Percentiles rank a stretch among this genome's conserved stretches.
These are phyloP conservation scores for Paxillus involutus DNA, from an alignment of 768 basidiomycete genomes.

Conservation along the genomic window DNA sequence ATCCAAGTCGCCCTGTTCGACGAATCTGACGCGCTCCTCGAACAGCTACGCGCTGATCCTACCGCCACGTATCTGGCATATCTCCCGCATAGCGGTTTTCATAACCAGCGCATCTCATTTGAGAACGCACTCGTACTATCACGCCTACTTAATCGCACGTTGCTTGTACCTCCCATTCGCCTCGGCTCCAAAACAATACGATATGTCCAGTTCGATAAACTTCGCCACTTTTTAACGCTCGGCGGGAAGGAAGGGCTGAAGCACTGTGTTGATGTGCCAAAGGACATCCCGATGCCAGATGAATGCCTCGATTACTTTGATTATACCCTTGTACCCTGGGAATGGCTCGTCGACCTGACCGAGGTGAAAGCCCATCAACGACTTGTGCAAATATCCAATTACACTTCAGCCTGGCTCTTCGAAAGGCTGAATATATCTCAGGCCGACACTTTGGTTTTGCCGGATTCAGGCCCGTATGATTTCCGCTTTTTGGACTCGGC, in stretches of 20 bases:
- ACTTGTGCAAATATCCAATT: slow-evolving; percentile 50
- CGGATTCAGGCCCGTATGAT: slow-evolving; percentile 58
- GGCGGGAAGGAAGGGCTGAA: slow-evolving; percentile 50
- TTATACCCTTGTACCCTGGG: slow-evolving; percentile 69
- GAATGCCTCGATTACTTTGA: slow-evolving; percentile 64
- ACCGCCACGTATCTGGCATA: slow-evolving; percentile 62
- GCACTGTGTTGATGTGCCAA: slow-evolving; percentile 47
- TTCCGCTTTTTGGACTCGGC: slow-evolving; percentile 58
- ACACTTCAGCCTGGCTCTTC: slow-evolving; percentile 36
- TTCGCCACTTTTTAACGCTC: slow-evolving; percentile 45
- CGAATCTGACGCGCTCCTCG: slow-evolving; percentile 10
- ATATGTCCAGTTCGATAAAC: slow-evolving; percentile 53
- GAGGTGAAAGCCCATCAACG: slow-evolving; percentile 36
- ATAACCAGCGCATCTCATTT: slow-evolving; percentile 84
- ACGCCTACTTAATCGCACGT: slow-evolving; percentile 67
- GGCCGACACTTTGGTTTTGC: slow-evolving; percentile 46
- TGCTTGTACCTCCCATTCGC: slow-evolving; percentile 75
- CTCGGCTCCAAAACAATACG: slow-evolving; percentile 61
- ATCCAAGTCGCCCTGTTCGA: slow-evolving; percentile 34
- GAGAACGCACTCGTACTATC: slow-evolving; percentile 83
- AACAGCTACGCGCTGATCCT: slow-evolving; percentile 13
- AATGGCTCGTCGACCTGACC: slow-evolving; percentile 61
- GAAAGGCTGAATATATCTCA: slow-evolving; percentile 24
- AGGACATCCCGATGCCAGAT: slow-evolving; percentile 36
- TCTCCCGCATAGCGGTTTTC: slow-evolving; percentile 81